Evolutionary conservation across 1,284 basidiomycete species (phyloP).

Genomic region (Moesziomyces parantarcticus): DNA sequence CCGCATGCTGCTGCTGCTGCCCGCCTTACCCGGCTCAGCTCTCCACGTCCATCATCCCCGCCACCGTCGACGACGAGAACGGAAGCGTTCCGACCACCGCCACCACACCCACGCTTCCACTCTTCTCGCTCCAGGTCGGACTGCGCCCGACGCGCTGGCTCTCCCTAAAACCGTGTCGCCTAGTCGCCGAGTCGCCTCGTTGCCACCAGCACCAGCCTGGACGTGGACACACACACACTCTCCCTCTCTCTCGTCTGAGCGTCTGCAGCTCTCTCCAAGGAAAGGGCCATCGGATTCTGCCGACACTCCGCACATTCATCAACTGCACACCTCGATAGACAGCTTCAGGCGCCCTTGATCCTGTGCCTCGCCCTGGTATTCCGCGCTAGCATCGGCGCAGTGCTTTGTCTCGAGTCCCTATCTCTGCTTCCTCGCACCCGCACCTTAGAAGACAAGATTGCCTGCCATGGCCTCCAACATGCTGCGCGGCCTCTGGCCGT

Average conservation of each 20-base stretch:
- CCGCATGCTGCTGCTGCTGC: too few species aligned
- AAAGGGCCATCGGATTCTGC: too few species aligned
- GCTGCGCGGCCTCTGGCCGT: slow-evolving; percentile 62
- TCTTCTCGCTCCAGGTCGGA: background rate
- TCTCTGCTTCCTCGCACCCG: too few species aligned
- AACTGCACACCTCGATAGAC: background rate
- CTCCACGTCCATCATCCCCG: background rate
- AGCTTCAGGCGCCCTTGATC: background rate
- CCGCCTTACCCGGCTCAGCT: background rate
- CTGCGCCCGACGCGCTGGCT: background rate
- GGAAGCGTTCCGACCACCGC: background rate
- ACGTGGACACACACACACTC: too few species aligned
- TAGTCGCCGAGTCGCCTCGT: too few species aligned
- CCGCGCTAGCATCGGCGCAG: background rate
- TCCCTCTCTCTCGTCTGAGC: too few species aligned
- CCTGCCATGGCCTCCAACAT: slow-evolving; percentile 53
- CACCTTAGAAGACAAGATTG: too few species aligned
- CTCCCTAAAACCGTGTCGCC: background rate
- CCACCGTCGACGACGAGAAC: too few species aligned
- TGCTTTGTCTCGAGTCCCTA: background rate
- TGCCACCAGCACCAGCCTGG: too few species aligned
- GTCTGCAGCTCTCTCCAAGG: too few species aligned
- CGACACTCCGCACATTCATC: background rate
- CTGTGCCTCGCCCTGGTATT: background rate
- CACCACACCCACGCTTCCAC: background rate